phyloP scores from a whole-genome alignment of 2,329 filamentous ascomycete species.

The Eurotiales sp. region DNA sequence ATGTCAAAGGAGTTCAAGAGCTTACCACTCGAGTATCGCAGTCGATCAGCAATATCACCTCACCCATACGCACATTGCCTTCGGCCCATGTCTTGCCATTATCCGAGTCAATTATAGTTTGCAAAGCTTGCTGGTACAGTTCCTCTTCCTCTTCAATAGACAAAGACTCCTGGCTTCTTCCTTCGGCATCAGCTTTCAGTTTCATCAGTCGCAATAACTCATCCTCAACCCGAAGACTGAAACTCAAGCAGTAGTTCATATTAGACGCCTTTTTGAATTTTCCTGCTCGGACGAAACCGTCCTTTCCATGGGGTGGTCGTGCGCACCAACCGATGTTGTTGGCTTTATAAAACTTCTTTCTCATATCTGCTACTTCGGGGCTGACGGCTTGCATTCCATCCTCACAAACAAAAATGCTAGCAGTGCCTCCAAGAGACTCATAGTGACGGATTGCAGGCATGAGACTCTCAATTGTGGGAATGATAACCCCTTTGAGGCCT shows the following conservation, averaged over 20 bases:
- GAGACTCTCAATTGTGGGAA: constrained; percentile 54
- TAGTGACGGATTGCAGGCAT: constrained; percentile 58
- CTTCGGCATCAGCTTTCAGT: constrained; percentile 17
- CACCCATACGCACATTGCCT: constrained; percentile 79
- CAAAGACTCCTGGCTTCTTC: constrained; percentile 10
- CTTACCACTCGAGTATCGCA: constrained; percentile 61
- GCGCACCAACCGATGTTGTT: constrained; percentile 51
- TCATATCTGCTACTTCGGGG: constrained; percentile 40
- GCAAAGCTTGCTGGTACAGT: constrained; percentile 27
- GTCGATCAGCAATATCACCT: constrained; percentile 70
- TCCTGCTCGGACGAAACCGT: constrained; percentile 52
- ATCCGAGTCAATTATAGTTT: constrained; percentile 50
- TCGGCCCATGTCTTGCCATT: constrained; percentile 53
- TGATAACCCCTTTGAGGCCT: constrained; percentile 66
- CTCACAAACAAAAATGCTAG: constrained; percentile 38
- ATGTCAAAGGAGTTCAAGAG: neutral
- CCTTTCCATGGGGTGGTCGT: constrained; percentile 40
- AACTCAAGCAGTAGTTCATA: constrained; percentile 67
- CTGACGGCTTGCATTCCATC: constrained; percentile 38
- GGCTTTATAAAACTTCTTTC: constrained; percentile 49
- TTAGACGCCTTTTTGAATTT: constrained; percentile 74
- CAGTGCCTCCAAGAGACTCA: constrained; percentile 47
- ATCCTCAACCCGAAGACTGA: constrained; percentile 61
- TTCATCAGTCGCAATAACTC: constrained; percentile 45
- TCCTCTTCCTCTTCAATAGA: constrained; percentile 41